Conservation (phyloP, 2,329 filamentous ascomycete genomes). For the Alternaria angustiovoidea region DNA sequence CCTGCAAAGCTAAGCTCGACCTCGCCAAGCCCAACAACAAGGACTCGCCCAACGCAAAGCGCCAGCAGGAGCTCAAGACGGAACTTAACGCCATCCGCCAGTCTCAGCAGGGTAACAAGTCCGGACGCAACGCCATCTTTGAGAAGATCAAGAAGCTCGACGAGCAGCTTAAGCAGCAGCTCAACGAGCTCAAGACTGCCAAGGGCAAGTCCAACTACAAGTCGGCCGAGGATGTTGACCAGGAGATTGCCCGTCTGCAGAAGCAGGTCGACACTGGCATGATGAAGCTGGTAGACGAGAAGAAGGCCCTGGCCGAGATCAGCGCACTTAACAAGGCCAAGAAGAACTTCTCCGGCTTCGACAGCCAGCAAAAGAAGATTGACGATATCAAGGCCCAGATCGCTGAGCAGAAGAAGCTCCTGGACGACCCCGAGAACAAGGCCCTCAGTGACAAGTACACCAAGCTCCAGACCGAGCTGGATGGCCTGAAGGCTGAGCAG, state of each 20-base stretch:
- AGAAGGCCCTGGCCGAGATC: conserved; percentile 87
- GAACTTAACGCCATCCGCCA: conserved; percentile 84
- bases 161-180: conserved; percentile 83
- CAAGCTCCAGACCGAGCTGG: conserved; percentile 85
- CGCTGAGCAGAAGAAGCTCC: conserved; percentile 83
- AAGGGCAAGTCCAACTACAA: conserved; percentile 85
- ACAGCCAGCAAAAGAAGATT: conserved; percentile 86
- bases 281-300: conserved; percentile 97
- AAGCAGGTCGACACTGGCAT: conserved; percentile 85
- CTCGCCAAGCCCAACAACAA: conserved; percentile 81
- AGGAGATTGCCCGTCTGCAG: conserved; percentile 80
- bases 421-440: conserved; percentile 92
- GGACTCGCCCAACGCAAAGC: conserved; percentile 81
- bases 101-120: conserved; percentile 89
- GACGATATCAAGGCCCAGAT: conserved; percentile 87
- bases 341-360: conserved; percentile 89
- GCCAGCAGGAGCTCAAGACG: conserved; percentile 82
- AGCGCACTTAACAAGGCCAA: conserved; percentile 84
- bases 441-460: conserved; percentile 87
- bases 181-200: conserved; percentile 85
- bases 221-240: conserved; percentile 85
- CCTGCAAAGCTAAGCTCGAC: conserved; percentile 88
- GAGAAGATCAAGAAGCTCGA: conserved; percentile 95
- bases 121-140: conserved; percentile 76
- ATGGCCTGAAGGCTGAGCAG: conserved; percentile 89